Evolutionary conservation across 176 grass and related monocot species (phyloP), one percentile per base, ranked within the genome.

Genomic region (Oryza punctata): DNA sequence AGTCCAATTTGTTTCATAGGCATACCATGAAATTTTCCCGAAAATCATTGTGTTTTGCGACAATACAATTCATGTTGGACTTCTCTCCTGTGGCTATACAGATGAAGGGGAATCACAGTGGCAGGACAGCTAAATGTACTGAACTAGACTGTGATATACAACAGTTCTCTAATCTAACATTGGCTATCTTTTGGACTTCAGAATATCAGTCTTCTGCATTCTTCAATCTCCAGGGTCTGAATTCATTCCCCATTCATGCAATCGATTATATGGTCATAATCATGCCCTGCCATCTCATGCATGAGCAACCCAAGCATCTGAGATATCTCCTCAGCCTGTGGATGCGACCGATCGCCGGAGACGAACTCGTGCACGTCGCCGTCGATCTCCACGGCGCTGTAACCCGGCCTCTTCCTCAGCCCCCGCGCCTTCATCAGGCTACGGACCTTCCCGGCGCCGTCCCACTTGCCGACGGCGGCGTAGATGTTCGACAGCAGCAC

Each of bases 401-500:
- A 81, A 2, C 90, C 92, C 1, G 90, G 88, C 41, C 37, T 78
- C 73, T 97, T 97, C 77, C 80, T 91, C 70, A 97, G 57, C 8
- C 89, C 82, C 18, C 84, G 80, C 3, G 77, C 49, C 46, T 88
- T 94, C 91, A 94, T 90, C 83, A 82, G 72, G 75, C 40, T 70
- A 43, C 92, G 49, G 23, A 92, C 78, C 50, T 84, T 87, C 59
- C 86, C 85, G 0, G 72, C 92, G 12, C 88, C 80, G 33, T 86
- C 88, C 92, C 92, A 94, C 75, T 82, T 86, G 14, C 91, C 87
- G 0, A 26, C 77, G 10, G 87, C 83, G 0, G 85, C 92, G 2
- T 93, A 97, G 43, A 90, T 88, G 81, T 94, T 97, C 10, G 94
- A 97, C 63, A 97, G 52, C 69, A 97, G 80, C 73, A 91, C 82